Evolutionary conservation across 1,284 basidiomycete genomes (phyloP), one percentile per base, ranked within the genome.

Genomic region (Naganishia albida): DNA sequence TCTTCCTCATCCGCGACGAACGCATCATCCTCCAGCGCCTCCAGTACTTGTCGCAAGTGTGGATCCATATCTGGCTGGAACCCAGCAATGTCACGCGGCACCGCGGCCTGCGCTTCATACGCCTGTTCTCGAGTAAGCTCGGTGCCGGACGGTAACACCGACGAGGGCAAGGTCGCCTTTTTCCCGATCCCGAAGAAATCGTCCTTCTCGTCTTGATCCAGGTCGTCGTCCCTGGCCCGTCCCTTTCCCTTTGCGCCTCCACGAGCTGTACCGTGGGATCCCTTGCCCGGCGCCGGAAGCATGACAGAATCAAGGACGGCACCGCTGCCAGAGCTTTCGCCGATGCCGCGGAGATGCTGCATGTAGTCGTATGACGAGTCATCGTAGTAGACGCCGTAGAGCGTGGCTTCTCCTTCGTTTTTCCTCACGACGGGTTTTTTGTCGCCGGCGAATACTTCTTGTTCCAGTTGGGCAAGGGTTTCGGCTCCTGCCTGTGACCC

Each of bases 291-390:
- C 18, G 87, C 90, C 70, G 90, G 87, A 51, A 94, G 82, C 68
- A 92, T 82, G 42, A 77, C 71, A 2, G 72, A 72, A n/a, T 79
- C 78, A 25, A 69, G 62, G 16, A 44, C 72, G 3, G 88, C 89
- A 46, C 89, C 89, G 73, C 40, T 42, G 7, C 23, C 30, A 12
- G 57, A 52, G 28, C 38, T 88, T 87, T 68, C 86, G 82, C 91
- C 91, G 48, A 91, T 85, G 0, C 85, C 74, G 25, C 90, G 87
- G 42, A 99, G 83, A 80, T 99, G 96, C 79, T 95, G 89, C 91
- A 98, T 95, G 82, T 99, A 99, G 78, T 99, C 91, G 81, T 99
- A 99, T 64, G 91, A 85, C n/a, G 91, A 91, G 75, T 99, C 95
- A 80, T 99, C 94, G 81, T 86, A 99, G 80, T 93, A 93, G 74